Base-by-base conservation (phyloP, 1,139 yeast genomes). In the Candida sp. region DNA sequence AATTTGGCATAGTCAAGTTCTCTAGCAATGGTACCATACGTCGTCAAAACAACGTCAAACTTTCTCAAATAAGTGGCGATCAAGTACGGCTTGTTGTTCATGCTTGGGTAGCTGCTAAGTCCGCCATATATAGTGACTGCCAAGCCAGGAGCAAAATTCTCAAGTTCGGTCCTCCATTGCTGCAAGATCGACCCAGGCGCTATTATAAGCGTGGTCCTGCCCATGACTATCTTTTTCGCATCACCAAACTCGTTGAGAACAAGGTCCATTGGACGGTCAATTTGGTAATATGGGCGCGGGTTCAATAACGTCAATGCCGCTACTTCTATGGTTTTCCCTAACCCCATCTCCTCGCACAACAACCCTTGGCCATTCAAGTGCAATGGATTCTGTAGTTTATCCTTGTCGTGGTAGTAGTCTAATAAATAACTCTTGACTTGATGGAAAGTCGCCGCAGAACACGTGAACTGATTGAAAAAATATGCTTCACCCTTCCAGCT, bases 341-440 rank as follows among this genome's bases (percentile, higher is more conserved):
- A 77, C 0, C 99, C 98, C 99, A 94, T 94, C 67, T 94, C 98
- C 63, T 93, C 98, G 1, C 96, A 88, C 38, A 93, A 67, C 7
- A 93, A 70, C 0, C 94, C 97, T 51, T 78, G 79, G 0, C 91
- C 93, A 2, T 80, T 80, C 6, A 72, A 49, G 4, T 48, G 37
- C 11, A 32, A 49, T 9, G 60, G 58, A 3, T 56, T 62, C 34
- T 44, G 55, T 4, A 39, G 42, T 32, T 53, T 56, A 11, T 55
- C 55, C 22, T 53, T 56, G 1, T 46, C 28, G 7, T 55, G 48
- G 53, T 59, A 55, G 45, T 69, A 66, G 5, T 63, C 53, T 7
- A 59, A 8, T 11, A 53, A 12, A 30, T 65, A 75, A 7, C 60
- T 52, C 54, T 1, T 77, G 72, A 27, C 67, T 62, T 3, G 51